Evolutionary conservation across 2,329 filamentous ascomycete species (phyloP), one percentile per base, ranked within the genome.

Genomic region (Fusarium guadeloupense): DNA sequence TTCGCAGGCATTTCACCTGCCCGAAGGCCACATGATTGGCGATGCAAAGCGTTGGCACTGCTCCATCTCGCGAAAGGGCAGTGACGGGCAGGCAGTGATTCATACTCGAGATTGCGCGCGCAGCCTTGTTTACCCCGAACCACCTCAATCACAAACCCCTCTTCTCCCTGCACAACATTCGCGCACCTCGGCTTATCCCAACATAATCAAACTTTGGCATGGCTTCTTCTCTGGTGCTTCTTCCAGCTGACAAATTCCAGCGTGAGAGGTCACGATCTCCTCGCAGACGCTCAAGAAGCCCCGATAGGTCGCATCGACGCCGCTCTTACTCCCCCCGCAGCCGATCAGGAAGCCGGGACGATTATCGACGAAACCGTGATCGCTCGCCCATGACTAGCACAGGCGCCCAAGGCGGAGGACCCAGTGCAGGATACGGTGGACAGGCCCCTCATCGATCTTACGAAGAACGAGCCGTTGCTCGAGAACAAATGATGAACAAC

Each of bases 401-500:
- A 78, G 88, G 86, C 75, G 82, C 87, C 74, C 76, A 83, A 60
- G 81, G 86, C 75, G 90, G 89, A 84, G 90, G 89, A 82, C 84
- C 88, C 78, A 86, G 85, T 75, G 80, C 83, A 73, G 83, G 82
- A 71, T 90, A 86, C 78, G 86, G 84, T 76, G 85, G 84, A 66
- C 76, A 76, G 60, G 63, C 70, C 72, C 84, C 86, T 71, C 87
- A 89, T 77, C 88, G 93, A 78, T 88, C 87, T 54, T 91, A 88
- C 79, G 94, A 98, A 77, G 93, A 97, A 73, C 89, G 93, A 72
- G 82, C 86, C 62, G 88, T 84, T 62, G 90, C 90, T 72, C 93
- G 95, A 79, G 93, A 97, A 79, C 89, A 93, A 77, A 97, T 96
- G 92, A 96, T 98, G 92, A 90, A 88, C 79, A 93, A 87, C 75